Evolutionary conservation across 2,329 filamentous ascomycete species (phyloP), one percentile per base, ranked within the genome.

Genomic region (Colletotrichum australisinense): DNA sequence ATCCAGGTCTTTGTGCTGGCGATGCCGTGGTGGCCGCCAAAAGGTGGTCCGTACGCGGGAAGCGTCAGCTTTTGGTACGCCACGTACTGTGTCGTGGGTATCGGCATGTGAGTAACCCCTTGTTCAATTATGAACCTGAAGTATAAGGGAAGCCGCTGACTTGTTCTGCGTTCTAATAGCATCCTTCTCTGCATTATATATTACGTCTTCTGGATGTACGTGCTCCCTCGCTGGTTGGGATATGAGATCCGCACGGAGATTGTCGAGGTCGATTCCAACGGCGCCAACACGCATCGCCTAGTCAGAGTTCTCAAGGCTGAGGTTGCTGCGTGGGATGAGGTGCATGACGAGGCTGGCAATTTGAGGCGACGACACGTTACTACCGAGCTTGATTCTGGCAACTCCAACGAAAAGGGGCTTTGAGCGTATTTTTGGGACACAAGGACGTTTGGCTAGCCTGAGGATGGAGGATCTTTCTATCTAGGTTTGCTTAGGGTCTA

Each of bases 31-130:
- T 92, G 91, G 75, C 93, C 92, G 2, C 93, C 93, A 0, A 84
- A 85, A 1, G 87, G 84, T 0, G 92, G 92, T 0, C 83, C 83
- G 0, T 87, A 88, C 42, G 89, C 88, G 0, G 92, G 92, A 0
- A 89, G 92, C 69, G 92, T 94, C 1, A 92, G 88, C 66, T 94
- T 95, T 80, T 94, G 90, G 89, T 95, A 94, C 75, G 92, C 87
- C 1, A 94, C 92, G 0, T 94, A 94, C 76, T 87, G 88, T 24
- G 88, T 91, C 0, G 88, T 90, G 0, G 92, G 92, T 0, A 87
- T 94, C 70, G 91, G 80, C 26, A 87, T 93, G 89, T 91, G 83
- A 85, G 89, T 88, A 16, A 30, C 4, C 5, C 28, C 8, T 42
- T 19, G 14, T 2, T 1, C 46, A 12, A 1, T 2, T 28, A 6